Conservation (phyloP, 768 basidiomycete species). For the Boletus sensibilis region DNA sequence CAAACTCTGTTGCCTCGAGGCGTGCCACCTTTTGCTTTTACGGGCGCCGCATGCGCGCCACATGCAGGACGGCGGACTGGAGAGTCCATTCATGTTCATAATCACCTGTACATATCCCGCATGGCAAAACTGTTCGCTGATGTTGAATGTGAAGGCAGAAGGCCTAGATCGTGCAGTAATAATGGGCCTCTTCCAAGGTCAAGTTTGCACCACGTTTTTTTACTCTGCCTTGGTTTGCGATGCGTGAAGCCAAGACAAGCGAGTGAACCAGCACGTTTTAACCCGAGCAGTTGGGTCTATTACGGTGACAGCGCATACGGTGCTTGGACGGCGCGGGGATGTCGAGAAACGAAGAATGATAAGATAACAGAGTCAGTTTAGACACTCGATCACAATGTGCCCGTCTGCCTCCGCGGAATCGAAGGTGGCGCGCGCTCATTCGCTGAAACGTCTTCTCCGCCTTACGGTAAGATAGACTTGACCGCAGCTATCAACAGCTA, state of each 20-base stretch:
- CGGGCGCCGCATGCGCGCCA: conserved; percentile 16
- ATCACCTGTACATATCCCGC: background rate
- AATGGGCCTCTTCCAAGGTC: background rate
- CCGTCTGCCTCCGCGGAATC: conserved; percentile 25
- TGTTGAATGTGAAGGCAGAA: conserved; percentile 7
- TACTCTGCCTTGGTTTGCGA: background rate
- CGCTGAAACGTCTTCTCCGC: conserved; percentile 4
- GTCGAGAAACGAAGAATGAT: conserved; percentile 17
- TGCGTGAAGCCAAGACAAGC: background rate
- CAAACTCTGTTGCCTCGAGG: conserved; percentile 34
- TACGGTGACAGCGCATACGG: conserved; percentile 7
- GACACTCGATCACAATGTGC: conserved; percentile 11
- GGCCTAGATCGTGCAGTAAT: conserved; percentile 1
- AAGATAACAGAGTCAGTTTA: conserved; percentile 24
- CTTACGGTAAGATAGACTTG: conserved; percentile 3
- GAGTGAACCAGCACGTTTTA: conserved; percentile 8
- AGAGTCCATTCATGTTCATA: background rate
- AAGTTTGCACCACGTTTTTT: background rate
- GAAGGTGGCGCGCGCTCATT: conserved; percentile 1
- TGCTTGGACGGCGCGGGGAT: conserved; percentile 23
- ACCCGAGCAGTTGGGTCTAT: background rate
- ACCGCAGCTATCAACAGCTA: background rate
- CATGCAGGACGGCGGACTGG: conserved; percentile 10
- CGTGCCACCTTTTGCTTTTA: conserved; percentile 10
- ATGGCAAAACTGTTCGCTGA: conserved; percentile 18